Evolutionary conservation across 805 yeast species (phyloP), one percentile per base, ranked within the genome.

Genomic region (Lachancea kluyveri): DNA sequence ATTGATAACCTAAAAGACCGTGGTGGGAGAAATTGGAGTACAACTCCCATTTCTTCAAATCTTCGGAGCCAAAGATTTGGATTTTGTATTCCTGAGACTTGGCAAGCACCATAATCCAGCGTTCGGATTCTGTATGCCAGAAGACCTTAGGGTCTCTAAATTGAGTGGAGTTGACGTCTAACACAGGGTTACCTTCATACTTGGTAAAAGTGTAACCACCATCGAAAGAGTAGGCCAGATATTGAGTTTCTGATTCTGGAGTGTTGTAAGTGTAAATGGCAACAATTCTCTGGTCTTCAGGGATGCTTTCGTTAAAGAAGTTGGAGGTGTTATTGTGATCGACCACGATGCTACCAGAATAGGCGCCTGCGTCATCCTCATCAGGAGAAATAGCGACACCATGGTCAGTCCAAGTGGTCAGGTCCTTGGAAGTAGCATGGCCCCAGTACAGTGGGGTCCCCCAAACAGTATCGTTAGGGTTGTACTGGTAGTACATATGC

Each of bases 361-460:
- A 64, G 11, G 58, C 57, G 9, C 60, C 62, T 8, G 51, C 52
- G 19, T 44, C 46, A 23, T 51, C 54, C 5, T 39, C 15, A 6
- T 43, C 44, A 12, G 59, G 54, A 6, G 37, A 42, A n/a, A 62
- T 26, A 3, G 67, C 67, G 28, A 50, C 33, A 4, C 48, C 56
- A 32, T 52, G 48, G 26, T 59, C 51, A 8, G 47, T 39, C 68
- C 68, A 64, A 25, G 38, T 38, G 6, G 47, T 31, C 36, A 60
- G 42, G 39, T 63, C 64, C 4, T 48, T 37, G 9, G 65, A 58
- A 8, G 57, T 52, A 9, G 67, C 59, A 37, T 64, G 70, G 7
- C 70, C 70, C 70, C 70, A 64, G 37, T 48, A 56, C 28, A 59
- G 34, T 14, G 62, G 65, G 19, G 41, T 37, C 1, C 55, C 65